Evolutionary conservation across 306 rosid species (phyloP), one percentile per base, ranked within the genome.

Genomic region (Vigna reflexopilosa): DNA sequence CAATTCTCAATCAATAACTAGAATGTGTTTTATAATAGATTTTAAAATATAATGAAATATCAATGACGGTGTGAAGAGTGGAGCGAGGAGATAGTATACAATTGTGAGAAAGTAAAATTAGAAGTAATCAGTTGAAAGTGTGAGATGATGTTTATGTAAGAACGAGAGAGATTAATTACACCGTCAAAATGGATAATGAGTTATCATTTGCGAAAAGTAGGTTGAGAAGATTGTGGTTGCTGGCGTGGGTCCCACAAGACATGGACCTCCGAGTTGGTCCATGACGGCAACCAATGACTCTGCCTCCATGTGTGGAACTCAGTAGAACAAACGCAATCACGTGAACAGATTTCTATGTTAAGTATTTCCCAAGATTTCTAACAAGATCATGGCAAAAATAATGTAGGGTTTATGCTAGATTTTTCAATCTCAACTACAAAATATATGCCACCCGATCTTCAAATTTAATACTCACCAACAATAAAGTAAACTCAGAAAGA

Each of bases 181-280:
- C 77, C 76, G 65, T 40, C 57, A 15, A 24, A 62, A 51, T 47
- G 20, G 66, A 63, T 78, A 20, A 44, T 16, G 22, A 26, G 22
- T 28, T 42, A 59, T 76, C 59, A 51, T 67, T 4, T 47, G 20
- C 7, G 61, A 15, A 44, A 55, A 20, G 6, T 70, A 71, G 76
- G 80, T 81, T 74, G 72, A 5, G 34, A 77, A 73, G 38, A 26
- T 57, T 72, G 59, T 70, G 63, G 81, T 55, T 78, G 85, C 55
- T 71, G 20, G 7, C 1, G 61, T 76, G 34, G 85, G 70, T 36
- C 86, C 85, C 65, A 77, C 77, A 56, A 69, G 67, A 70, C 51
- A 57, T 65, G 86, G 66, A 83, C 78, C 70, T 81, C 45, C 26
- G 8, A 56, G 70, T 63, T 82, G 44, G 70, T 72, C 70, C 74